Conservation (phyloP, 495 filamentous ascomycete species). For the Hyaloscypha finlandica region DNA sequence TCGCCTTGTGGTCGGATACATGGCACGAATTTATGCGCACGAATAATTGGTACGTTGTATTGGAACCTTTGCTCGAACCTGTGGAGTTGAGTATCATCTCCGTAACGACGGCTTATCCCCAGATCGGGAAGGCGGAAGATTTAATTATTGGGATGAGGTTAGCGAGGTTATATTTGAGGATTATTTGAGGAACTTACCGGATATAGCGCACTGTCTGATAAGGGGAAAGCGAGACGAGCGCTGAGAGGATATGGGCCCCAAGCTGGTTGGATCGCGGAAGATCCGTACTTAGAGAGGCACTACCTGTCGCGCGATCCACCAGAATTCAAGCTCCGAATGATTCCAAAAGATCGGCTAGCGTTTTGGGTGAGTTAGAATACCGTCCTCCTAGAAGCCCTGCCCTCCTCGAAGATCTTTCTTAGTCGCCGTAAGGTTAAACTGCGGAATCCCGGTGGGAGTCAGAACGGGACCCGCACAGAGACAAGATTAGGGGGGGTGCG, state of each 20-base stretch:
- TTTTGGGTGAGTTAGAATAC: no score
- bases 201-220: not conserved
- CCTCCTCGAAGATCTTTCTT: no score
- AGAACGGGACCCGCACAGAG: no score
- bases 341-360: no score
- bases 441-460: no score
- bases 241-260: not conserved
- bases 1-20: not conserved
- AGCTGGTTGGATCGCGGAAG: not conserved
- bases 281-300: not conserved
- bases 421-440: no score
- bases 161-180: not conserved
- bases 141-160: not conserved
- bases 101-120: not conserved
- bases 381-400: no score
- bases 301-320: no score
- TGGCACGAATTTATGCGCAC: not conserved
- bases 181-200: not conserved
- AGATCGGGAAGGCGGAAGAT: not conserved
- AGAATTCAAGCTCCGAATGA: no score
- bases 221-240: not conserved
- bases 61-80: not conserved
- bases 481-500: no score
- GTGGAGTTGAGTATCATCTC: not conserved
- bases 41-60: not conserved